Percentiles rank a stretch among this genome's conserved stretches.
phyloP scores from a whole-genome alignment of 2,329 filamentous ascomycete species.

The Pseudocercospora macadamiae region DNA sequence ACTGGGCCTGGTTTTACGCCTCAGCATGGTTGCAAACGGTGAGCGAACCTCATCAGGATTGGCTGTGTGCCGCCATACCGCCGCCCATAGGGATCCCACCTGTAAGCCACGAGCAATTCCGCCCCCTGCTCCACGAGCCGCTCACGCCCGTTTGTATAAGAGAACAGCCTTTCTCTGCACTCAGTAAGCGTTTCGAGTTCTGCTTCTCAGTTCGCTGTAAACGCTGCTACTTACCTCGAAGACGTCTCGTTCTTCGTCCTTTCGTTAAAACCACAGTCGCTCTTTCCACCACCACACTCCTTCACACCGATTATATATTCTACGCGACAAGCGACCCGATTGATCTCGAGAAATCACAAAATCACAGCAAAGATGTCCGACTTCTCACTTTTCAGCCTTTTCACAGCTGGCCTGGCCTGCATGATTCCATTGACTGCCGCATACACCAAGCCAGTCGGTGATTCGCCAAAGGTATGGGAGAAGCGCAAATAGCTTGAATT shows the following conservation, averaged over 20 bases:
- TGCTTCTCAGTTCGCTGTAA: constrained; percentile 14
- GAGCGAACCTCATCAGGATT: too few species aligned
- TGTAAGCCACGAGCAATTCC: background rate
- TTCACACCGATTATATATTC: constrained; percentile 13
- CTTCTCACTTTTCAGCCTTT: constrained; percentile 52
- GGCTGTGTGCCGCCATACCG: constrained; percentile 5
- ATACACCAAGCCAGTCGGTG: constrained; percentile 38
- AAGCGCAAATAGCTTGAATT: background rate
- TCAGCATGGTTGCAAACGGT: constrained; percentile 3
- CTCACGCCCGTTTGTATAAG: constrained; percentile 8
- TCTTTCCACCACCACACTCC: constrained; percentile 29
- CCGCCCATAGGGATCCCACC: background rate
- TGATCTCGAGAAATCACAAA: background rate
- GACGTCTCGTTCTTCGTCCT: constrained; percentile 33
- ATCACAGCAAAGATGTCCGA: constrained; percentile 27
- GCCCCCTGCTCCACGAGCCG: background rate
- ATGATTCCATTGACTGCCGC: constrained; percentile 55
- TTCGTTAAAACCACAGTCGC: constrained; percentile 37
- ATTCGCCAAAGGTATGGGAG: constrained; percentile 28
- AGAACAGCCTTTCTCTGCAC: constrained; percentile 1
- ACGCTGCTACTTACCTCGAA: constrained; percentile 18
- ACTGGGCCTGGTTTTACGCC: constrained; percentile 5
- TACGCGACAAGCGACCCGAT: constrained; percentile 1
- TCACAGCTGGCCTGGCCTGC: constrained; percentile 57
- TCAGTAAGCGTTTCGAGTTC: constrained; percentile 1